phyloP scores from a whole-genome alignment of 352 stramenopile genomes.

The Saprolegnia parasitica region DNA sequence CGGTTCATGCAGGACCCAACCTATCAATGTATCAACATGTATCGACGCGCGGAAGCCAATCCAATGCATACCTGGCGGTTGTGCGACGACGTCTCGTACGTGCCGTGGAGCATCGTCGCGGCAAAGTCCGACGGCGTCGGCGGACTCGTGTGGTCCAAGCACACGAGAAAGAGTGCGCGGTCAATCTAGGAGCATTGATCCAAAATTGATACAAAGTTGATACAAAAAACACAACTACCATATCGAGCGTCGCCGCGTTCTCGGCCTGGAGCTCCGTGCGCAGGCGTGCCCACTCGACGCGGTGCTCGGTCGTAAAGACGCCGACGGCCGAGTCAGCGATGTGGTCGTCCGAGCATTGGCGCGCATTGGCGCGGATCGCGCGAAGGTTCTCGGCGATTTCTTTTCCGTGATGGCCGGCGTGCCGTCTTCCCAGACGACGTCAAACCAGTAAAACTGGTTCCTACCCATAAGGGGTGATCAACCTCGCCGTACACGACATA shows the following conservation, averaged over 20 bases:
- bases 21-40: constrained; percentile 31
- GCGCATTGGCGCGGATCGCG: constrained; percentile 84
- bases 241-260: constrained; percentile 76
- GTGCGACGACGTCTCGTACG: constrained; percentile 73
- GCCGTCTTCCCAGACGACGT: constrained; percentile 83
- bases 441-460: constrained; percentile 96
- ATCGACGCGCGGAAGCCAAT: constrained; percentile 25
- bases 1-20: constrained; percentile 94
- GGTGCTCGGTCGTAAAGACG: constrained; percentile 89
- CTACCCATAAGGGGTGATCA: constrained; percentile 11
- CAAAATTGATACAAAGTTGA: neutral
- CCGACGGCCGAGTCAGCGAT: constrained; percentile 68
- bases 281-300: constrained; percentile 86
- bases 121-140: constrained; percentile 68
- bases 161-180: constrained; percentile 92
- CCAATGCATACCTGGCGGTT: constrained; percentile 42
- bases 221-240: constrained; percentile 41
- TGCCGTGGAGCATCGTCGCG: constrained; percentile 88
- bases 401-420: constrained; percentile 85
- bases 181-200: constrained; percentile 60
- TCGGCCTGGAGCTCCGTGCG: constrained; percentile 69
- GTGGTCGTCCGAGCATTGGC: constrained; percentile 52
- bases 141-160: constrained; percentile 89
- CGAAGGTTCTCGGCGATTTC: constrained; percentile 89
- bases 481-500: neutral